Base-by-base conservation (phyloP, 2,329 filamentous ascomycete genomes). In the Trichoderma citrinoviride region DNA sequence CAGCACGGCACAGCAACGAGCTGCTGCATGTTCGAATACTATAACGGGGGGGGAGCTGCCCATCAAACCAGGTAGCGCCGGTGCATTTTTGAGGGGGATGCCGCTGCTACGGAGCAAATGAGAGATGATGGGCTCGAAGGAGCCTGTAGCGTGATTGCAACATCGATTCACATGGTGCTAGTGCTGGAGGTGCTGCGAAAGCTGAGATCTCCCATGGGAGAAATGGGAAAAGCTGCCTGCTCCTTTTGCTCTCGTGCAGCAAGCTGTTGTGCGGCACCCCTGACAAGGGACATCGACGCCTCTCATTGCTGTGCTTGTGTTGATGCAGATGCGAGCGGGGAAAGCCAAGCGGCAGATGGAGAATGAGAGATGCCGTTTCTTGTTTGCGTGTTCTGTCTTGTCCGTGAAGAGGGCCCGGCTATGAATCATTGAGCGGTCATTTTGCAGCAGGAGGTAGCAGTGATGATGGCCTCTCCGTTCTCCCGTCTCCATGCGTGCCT, bases 321-420 rank as follows among this genome's bases (percentile, higher is more conserved):
- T 29, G 37, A 64, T 64, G 61, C 61, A 64, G 61, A 64, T 64
- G 61, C 41, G 21, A 55, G 61, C 61, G 61, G 61, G 61, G 61
- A 56, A 56, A 64, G 52, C 61, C 10, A 44, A 64, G 61, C 52
- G 61, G 61, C 61, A 50, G 17, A 64, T 64, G 41, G 52, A 55
- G 29, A 49, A 17, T n/a, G 12, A 19, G 25, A 44, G 10, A 40
- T 23, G 43, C 21, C 40, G 19, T 46, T 40, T 46, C 60, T 58
- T 29, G 55, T 47, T 41, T 58, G 33, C 57, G 25, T 50, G 14
- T 33, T 27, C 33, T 33, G 25, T 29, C 29, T 29, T 25, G 46
- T 7, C 19, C 27, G 46, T 27, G 17, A 49, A 23, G 17, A 49
- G 14, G 23, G 27, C n/a, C 12, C 14, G 33, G 14, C n/a, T 37